Conservation (phyloP, 2,329 filamentous ascomycete species). For the Verticillium tricorpus region DNA sequence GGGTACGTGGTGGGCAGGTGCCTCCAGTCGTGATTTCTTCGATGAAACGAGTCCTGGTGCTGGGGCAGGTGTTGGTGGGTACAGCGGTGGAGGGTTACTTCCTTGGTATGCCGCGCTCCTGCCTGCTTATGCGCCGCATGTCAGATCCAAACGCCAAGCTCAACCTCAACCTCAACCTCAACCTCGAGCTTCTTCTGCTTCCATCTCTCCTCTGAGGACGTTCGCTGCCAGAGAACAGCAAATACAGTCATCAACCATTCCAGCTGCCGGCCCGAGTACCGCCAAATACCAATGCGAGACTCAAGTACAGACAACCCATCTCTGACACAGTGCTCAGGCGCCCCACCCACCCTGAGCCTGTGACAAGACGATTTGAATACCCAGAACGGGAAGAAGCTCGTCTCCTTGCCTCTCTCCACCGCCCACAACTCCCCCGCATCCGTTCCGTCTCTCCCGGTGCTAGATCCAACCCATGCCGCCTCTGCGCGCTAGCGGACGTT, state of each 20-base stretch:
- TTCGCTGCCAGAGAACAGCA: not conserved
- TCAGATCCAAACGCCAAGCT: not conserved
- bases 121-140: not conserved
- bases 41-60: not conserved
- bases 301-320: not conserved
- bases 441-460: not conserved
- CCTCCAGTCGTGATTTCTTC: not conserved
- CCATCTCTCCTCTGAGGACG: not conserved
- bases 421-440: not conserved
- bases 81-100: not conserved
- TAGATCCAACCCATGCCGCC: not conserved
- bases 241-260: not conserved
- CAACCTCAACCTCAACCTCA: not conserved
- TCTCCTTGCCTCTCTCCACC: not conserved
- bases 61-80: not conserved
- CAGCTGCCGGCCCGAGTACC: too few relatives aligned
- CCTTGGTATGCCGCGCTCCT: not conserved
- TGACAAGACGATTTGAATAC: conserved; percentile 11
- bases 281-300: not conserved
- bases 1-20: not conserved
- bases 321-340: not conserved
- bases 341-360: not conserved
- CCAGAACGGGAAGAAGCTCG: conserved; percentile 11
- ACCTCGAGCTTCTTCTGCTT: not conserved
- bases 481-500: not conserved